These are phyloP conservation scores for Erodium trifolium DNA, from an alignment of 441 rosid genomes.

Conservation along the genomic window DNA sequence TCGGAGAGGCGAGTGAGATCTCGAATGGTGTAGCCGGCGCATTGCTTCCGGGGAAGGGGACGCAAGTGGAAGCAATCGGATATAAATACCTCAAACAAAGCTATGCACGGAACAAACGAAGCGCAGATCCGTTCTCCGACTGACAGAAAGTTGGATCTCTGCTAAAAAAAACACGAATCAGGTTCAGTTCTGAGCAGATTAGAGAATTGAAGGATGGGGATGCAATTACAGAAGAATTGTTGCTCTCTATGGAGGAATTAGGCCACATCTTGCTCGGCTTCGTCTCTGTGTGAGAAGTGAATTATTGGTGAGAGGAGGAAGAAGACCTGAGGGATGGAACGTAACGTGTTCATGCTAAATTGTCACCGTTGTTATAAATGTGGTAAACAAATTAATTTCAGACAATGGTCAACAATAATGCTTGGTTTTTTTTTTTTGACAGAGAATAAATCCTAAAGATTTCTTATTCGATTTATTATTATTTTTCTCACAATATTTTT, in stretches of 20 bases:
- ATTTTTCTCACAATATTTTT: too few species aligned
- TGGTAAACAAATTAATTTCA: too few species aligned
- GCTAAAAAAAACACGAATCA: not conserved
- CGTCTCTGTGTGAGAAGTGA: too few species aligned
- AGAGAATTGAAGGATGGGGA: not conserved
- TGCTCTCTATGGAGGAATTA: not conserved
- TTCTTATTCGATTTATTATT: too few species aligned
- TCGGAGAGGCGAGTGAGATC: constrained; percentile 2
- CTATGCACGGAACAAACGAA: not conserved
- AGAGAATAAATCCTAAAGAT: too few species aligned
- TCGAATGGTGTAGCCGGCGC: not conserved
- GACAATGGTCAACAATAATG: too few species aligned
- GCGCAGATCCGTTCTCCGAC: constrained; percentile 1
- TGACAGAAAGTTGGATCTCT: not conserved
- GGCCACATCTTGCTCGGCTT: not conserved
- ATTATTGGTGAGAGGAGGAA: too few species aligned
- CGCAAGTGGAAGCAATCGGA: not conserved
- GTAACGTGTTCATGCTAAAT: too few species aligned
- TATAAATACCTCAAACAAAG: not conserved
- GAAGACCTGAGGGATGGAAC: too few species aligned
- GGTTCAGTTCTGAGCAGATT: not conserved
- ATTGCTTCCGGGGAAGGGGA: not conserved
- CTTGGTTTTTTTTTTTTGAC: too few species aligned
- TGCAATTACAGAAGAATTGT: not conserved
- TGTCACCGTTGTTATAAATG: too few species aligned